Conservation (phyloP, 345 rosid genomes). For the thale cress (Arabidopsis thaliana) region TAIR10.1 NC_003075.7:1442001-1442500, state of each 20-base stretch:
- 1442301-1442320: conserved; percentile 37
- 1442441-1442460: conserved; percentile 27
- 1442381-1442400: neutral
- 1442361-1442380: neutral
- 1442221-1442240: neutral
- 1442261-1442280: neutral
- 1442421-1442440: no score
- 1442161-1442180: neutral
- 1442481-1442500: conserved; percentile 11
- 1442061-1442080: conserved; percentile 85
- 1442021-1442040: conserved; percentile 95
- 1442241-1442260: neutral
- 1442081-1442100: neutral
- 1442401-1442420: neutral
- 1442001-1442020: conserved; percentile 80
- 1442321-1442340: conserved; percentile 24
- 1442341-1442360: neutral
- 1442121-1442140: neutral
- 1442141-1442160: neutral
- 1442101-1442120: neutral
- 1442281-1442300: conserved; percentile 23
- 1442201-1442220: neutral
- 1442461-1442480: neutral
- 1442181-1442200: conserved; percentile 2
- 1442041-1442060: conserved; percentile 88